Evolutionary conservation across 2,329 filamentous ascomycete genomes (phyloP).

Genomic region (Endoconidiophora laricicola): DNA sequence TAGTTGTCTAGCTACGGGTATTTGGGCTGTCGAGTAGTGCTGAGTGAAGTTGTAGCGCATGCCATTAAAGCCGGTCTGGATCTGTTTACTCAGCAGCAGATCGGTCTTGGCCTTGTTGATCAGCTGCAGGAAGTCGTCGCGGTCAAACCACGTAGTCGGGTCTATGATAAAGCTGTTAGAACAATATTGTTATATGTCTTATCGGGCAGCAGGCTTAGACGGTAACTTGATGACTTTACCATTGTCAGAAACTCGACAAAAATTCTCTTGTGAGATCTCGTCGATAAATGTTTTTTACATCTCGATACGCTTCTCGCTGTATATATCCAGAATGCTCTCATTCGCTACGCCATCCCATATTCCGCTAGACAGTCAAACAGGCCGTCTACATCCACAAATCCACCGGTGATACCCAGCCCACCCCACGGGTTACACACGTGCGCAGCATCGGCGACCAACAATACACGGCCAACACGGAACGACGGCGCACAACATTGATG

Average conservation of each 20-base stretch:
- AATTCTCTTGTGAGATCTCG: constrained; percentile 27
- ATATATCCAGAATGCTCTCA: constrained; percentile 27
- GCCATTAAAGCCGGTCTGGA: constrained; percentile 22
- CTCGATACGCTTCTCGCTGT: constrained; percentile 29
- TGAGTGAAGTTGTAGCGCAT: constrained; percentile 29
- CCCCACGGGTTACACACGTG: constrained; percentile 40
- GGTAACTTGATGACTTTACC: constrained; percentile 11
- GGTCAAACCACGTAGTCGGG: constrained; percentile 22
- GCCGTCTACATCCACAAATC: constrained; percentile 42
- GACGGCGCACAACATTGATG: constrained; percentile 42
- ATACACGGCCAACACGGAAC: constrained; percentile 39
- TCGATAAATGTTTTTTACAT: constrained; percentile 30
- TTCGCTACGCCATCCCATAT: constrained; percentile 28
- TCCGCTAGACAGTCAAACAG: constrained; percentile 41
- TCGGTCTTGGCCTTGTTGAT: constrained; percentile 23
- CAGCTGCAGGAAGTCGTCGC: constrained; percentile 25
- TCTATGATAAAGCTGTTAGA: neutral
- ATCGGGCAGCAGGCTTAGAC: no score
- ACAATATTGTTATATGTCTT: neutral
- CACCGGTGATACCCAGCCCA: constrained; percentile 45
- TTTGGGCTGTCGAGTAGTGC: constrained; percentile 21
- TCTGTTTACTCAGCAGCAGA: constrained; percentile 18
- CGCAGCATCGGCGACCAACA: constrained; percentile 44
- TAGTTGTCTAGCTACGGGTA: neutral
- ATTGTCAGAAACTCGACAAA: constrained; percentile 26